phyloP scores from a whole-genome alignment of 108 stramenopile genomes.

The Fragilaria radians region DNA sequence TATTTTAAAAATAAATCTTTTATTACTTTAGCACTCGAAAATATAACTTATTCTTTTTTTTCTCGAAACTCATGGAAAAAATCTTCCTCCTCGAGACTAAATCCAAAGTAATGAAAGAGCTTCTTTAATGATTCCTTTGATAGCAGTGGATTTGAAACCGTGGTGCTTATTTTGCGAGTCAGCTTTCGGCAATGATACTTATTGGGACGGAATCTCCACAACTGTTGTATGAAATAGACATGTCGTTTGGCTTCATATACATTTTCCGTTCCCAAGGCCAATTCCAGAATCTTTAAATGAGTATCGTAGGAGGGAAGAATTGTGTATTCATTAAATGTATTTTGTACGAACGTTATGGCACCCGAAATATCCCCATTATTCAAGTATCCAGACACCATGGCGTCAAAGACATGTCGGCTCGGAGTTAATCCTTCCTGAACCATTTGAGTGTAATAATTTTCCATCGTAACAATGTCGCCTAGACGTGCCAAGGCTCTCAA shows the following conservation, averaged over 20 bases:
- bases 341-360: conserved; percentile 54
- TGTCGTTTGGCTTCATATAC: conserved; percentile 80
- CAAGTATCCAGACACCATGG: conserved; percentile 61
- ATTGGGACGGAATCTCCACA: conserved; percentile 75
- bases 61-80: conserved; percentile 44
- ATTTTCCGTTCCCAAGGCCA: conserved; percentile 54
- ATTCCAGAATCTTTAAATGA: conserved; percentile 79
- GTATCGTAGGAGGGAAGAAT: conserved; percentile 79
- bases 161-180: conserved; percentile 40
- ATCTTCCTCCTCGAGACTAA: conserved; percentile 57
- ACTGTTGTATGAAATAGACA: conserved; percentile 75
- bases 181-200: conserved; percentile 48
- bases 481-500: conserved; percentile 63
- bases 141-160: conserved; percentile 60
- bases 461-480: conserved; percentile 46
- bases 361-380: conserved; percentile 68
- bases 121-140: conserved; percentile 62
- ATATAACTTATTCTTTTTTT: not conserved
- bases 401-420: conserved; percentile 54
- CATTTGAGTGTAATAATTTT: conserved; percentile 58
- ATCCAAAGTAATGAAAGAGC: conserved; percentile 76
- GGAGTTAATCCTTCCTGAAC: conserved; percentile 46
- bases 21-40: not conserved
- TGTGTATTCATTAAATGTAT: conserved; percentile 77
- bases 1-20: too few species aligned